These are phyloP conservation scores for Fusarium transvaalense DNA, from an alignment of 2,329 filamentous ascomycete genomes.

Conservation along the genomic window DNA sequence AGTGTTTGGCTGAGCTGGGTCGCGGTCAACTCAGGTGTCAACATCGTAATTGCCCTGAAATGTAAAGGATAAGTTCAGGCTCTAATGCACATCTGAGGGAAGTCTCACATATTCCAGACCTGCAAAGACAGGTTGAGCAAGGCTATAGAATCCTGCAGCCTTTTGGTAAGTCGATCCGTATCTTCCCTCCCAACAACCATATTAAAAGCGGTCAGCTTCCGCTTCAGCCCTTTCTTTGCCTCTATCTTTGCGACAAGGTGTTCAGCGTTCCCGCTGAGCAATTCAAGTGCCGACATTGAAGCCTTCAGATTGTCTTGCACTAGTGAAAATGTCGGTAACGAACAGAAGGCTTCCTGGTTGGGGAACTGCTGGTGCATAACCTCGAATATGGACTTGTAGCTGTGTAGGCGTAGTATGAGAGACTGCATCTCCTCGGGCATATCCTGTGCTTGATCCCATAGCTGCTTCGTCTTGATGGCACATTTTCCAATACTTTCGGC, in stretches of 20 bases:
- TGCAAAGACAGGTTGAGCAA: conserved; percentile 34
- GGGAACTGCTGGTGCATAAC: conserved; percentile 32
- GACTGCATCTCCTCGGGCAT: conserved; percentile 39
- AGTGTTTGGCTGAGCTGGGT: conserved; percentile 16
- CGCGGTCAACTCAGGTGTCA: conserved; percentile 34
- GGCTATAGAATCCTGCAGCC: conserved; percentile 27
- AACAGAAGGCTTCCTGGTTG: neutral
- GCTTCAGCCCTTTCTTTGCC: conserved; percentile 23
- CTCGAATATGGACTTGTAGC: conserved; percentile 29
- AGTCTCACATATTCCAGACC: conserved; percentile 40
- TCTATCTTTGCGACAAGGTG: conserved; percentile 30
- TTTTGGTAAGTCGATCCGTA: conserved; percentile 31
- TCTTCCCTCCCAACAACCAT: conserved; percentile 38
- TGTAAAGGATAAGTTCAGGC: neutral
- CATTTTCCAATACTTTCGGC: conserved; percentile 39
- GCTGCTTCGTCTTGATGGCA: conserved; percentile 34
- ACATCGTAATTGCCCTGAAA: conserved; percentile 33
- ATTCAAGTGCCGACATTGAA: conserved; percentile 25
- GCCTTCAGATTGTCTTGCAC: conserved; percentile 12
- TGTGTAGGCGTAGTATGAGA: conserved; percentile 39
- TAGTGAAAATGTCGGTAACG: conserved; percentile 5
- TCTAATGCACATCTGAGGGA: neutral
- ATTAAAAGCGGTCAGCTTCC: conserved; percentile 39
- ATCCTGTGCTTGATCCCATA: conserved; percentile 47
- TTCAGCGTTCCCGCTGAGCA: conserved; percentile 32